Percentiles rank a stretch among this genome's conserved stretches.
These are phyloP conservation scores for Orobanche coerulescens DNA, from an alignment of 257 asterid genomes.

Conservation along the genomic window DNA sequence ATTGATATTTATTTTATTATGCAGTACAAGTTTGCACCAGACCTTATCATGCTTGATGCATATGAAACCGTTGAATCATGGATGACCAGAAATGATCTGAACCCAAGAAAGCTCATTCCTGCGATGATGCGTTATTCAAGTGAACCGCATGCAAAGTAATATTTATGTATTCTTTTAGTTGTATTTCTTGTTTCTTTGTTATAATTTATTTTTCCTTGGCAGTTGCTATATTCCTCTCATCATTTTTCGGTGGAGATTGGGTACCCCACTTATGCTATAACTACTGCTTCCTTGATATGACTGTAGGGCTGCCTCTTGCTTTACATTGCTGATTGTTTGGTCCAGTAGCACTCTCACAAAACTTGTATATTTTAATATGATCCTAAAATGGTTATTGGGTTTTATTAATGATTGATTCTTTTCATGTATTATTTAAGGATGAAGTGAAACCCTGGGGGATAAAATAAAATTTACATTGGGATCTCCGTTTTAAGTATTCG, in stretches of 20 bases:
- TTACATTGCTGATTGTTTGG: neutral
- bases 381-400: slow-evolving; percentile 4
- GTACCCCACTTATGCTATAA: neutral
- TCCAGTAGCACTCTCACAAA: slow-evolving; percentile 3
- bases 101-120: slow-evolving; percentile 94
- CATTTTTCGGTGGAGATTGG: neutral
- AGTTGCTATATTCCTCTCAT: slow-evolving; percentile 7
- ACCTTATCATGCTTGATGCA: slow-evolving; percentile 95
- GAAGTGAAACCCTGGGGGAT: neutral
- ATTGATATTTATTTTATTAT: slow-evolving; percentile 25
- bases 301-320: slow-evolving; percentile 6
- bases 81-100: slow-evolving; percentile 83
- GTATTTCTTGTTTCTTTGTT: slow-evolving; percentile 1
- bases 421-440: neutral
- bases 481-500: neutral
- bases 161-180: slow-evolving; percentile 24
- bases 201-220: neutral
- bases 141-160: slow-evolving; percentile 95
- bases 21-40: slow-evolving; percentile 99
- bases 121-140: slow-evolving; percentile 99
- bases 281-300: slow-evolving; percentile 13
- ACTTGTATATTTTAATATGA: neutral
- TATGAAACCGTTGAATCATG: slow-evolving; percentile 98
- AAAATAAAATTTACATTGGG: neutral
- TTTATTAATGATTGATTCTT: neutral